Base-by-base conservation (phyloP, 495 filamentous ascomycete species). In the Penicillium crystallinum region DNA sequence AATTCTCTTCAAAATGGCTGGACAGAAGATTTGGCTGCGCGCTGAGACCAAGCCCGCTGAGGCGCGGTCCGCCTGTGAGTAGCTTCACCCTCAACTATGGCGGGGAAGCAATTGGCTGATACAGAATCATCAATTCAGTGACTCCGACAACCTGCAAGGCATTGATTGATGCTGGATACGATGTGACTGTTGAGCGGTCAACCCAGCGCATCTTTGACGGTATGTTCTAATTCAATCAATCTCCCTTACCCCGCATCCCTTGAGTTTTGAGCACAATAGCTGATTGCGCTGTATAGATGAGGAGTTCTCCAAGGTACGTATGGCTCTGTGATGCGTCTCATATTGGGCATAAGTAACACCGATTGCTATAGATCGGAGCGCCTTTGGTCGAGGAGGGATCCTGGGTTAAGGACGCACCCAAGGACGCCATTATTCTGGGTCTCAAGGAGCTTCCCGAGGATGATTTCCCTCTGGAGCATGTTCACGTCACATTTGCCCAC, bases 401-500 rank as follows among this genome's bases (percentile, higher is more conserved):
- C 40, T 97, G 93, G 92, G 76, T 76, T 35, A 73, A 70, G 59
- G 75, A 78, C 63, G 88, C 84, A 0, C 90, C 93, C 19, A 74
- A 78, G 56, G 82, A 90, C 51, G 82, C 91, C 62, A 89, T 90
- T 62, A 89, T 95, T 59, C 78, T 97, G 54, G 92, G 93, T 33
- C 78, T 98, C 42, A 98, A 98, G 80, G 93, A 97, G 75, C 78
- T 97, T 14, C 89, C 88, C 6, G 90, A 95, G 63, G 87, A 95
- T 59, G 82, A 85, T 29, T 90, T 91, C 64, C 90, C 91, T 31
- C 82, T 97, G 43, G 84, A 86, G 73, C 90, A 97, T 61, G 81
- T 83, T 12, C 88, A 92, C 68, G 81, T 98, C 54, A 87, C 90
- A 55, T 96, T 96, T 60, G 88, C 84, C 35, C 79, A 82, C 63